A percentile compares a stretch with the other conserved stretches of the same genome.
These are phyloP conservation scores for Pezicula neosporulosa DNA, from an alignment of 2,329 filamentous ascomycete species.

Conservation along the genomic window DNA sequence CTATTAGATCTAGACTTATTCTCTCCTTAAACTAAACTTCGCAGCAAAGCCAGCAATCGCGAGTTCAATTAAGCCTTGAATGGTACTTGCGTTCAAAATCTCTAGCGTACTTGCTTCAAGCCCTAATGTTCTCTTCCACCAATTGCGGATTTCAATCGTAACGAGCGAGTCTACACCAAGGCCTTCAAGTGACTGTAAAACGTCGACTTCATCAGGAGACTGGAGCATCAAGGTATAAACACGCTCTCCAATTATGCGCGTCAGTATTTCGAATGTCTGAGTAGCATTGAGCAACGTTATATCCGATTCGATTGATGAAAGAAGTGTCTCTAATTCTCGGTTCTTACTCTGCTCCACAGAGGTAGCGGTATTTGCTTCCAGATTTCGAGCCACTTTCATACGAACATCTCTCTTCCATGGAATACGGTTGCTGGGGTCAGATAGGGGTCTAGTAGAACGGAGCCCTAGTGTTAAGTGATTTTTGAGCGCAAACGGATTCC, in stretches of 20 bases:
- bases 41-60: too few species aligned
- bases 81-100: not conserved
- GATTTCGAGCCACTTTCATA: constrained; percentile 6
- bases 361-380: not conserved
- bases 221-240: constrained; percentile 7
- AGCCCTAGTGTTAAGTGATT: constrained; percentile 3
- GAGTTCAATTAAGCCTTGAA: not conserved
- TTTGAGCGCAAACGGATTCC: not conserved
- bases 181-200: not conserved
- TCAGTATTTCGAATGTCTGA: not conserved
- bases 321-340: not conserved
- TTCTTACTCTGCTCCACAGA: not conserved
- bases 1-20: too few species aligned
- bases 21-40: too few species aligned
- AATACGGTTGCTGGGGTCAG: constrained; percentile 3
- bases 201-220: constrained; percentile 15
- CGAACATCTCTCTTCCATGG: constrained; percentile 10
- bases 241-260: not conserved
- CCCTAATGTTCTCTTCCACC: not conserved
- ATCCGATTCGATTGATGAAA: not conserved
- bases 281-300: not conserved
- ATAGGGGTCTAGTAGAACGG: constrained; percentile 1
- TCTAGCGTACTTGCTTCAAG: not conserved
- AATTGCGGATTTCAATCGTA: not conserved
- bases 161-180: not conserved